Percentiles rank a stretch among this genome's conserved stretches.
phyloP scores from a whole-genome alignment of 805 yeast species.

The Ogataea glucozyma region DNA sequence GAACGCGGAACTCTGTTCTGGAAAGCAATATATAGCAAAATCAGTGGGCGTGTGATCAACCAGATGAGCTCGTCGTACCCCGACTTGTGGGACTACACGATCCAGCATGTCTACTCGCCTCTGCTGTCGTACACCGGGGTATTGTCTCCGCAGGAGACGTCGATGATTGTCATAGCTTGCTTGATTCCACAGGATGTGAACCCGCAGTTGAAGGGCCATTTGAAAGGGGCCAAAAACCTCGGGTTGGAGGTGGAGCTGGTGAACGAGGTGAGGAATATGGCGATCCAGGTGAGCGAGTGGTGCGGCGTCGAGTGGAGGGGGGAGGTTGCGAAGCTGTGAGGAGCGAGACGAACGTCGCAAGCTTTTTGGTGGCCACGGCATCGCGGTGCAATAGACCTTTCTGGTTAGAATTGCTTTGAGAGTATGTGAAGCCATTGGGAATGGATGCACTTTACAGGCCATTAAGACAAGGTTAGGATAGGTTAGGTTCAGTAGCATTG shows the following conservation, averaged over 20 bases:
- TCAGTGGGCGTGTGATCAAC: slow-evolving; percentile 61
- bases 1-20: slow-evolving; percentile 65
- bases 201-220: slow-evolving; percentile 89
- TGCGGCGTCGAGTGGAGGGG: slow-evolving; percentile 66
- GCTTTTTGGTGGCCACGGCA: too few species aligned
- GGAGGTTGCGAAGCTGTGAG: slow-evolving; percentile 54
- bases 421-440: too few species aligned
- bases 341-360: neutral
- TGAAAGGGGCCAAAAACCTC: slow-evolving; percentile 78
- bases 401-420: too few species aligned
- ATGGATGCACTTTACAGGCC: too few species aligned
- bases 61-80: slow-evolving; percentile 80
- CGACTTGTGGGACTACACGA: slow-evolving; percentile 74
- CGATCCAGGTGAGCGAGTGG: slow-evolving; percentile 69
- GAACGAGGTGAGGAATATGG: slow-evolving; percentile 57
- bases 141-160: slow-evolving; percentile 66
- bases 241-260: slow-evolving; percentile 72
- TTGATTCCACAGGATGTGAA: slow-evolving; percentile 91
- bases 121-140: slow-evolving; percentile 68
- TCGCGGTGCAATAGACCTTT: too few species aligned
- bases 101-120: slow-evolving; percentile 75
- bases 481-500: too few species aligned
- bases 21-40: slow-evolving; percentile 74
- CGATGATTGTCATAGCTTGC: slow-evolving; percentile 73
- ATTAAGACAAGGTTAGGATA: too few species aligned